Conservation (phyloP, 164 flowering plant genomes). For the Macadamia tetraphylla region DNA sequence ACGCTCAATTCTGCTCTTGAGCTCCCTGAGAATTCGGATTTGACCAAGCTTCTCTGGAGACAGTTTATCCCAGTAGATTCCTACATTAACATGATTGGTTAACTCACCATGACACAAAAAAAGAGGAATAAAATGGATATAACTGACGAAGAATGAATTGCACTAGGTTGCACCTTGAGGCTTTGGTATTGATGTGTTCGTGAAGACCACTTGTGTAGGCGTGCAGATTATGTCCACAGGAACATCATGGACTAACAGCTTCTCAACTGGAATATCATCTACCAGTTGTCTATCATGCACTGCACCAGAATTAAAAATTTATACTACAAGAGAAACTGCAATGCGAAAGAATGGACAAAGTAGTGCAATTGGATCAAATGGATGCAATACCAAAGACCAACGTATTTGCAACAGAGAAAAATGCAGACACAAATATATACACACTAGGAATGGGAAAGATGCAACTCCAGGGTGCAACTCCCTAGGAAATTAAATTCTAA, state of each 20-base stretch:
- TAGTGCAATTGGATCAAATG: neutral
- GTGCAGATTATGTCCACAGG: constrained; percentile 91
- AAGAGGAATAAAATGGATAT: no score
- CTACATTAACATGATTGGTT: constrained; percentile 22
- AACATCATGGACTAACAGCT: constrained; percentile 77
- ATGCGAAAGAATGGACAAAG: neutral
- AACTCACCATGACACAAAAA: no score
- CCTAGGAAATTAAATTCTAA: neutral
- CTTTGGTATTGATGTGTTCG: constrained; percentile 71
- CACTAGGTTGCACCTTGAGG: constrained; percentile 56
- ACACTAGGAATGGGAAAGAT: neutral
- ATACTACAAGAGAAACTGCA: neutral
- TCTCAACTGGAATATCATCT: constrained; percentile 77
- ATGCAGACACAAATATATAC: neutral
- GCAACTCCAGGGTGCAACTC: neutral
- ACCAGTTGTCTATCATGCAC: constrained; percentile 85
- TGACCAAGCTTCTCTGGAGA: constrained; percentile 86
- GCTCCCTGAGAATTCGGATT: constrained; percentile 63
- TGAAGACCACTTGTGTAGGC: constrained; percentile 71
- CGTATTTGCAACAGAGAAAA: neutral
- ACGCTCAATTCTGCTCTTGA: constrained; percentile 59
- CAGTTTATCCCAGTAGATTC: constrained; percentile 86
- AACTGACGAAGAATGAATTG: neutral
- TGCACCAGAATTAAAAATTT: constrained; percentile 17
- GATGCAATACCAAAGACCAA: neutral